Evolutionary conservation across 108 stramenopile genomes (phyloP), one percentile per base, ranked within the genome.

Genomic region (Cylindrotheca fusiformis): DNA sequence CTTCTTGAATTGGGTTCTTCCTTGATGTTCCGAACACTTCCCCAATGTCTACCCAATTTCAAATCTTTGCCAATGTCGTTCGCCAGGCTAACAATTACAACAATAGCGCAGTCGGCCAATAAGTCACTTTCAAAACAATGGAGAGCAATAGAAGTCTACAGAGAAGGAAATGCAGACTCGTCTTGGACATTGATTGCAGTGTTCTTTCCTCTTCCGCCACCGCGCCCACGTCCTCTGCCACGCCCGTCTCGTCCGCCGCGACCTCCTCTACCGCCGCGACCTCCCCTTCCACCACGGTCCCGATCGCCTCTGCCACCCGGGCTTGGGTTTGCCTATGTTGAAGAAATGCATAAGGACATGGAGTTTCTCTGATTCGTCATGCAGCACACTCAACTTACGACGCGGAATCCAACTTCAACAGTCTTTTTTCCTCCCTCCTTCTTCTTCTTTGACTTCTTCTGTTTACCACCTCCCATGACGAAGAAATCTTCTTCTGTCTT

Each of bases 391-490:
- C 0, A 24, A 68, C 70, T 17, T 65, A 72, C 71, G 30, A 85
- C 77, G 48, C 77, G 85, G 66, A 94, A 91, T 57, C 83, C 87
- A 64, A 87, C 62, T 17, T 83, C 81, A 45, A 89, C 72, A n/a
- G 71, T 75, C 54, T 79, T 69, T 75, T 85, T 87, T 65, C 74
- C 78, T 33, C 62, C 72, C 31, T 84, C 73, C 60, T 83, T 79
- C 30, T 72, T 61, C 31, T 80, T 68, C 62, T 78, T 78, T 12
- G 77, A 72, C 48, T 65, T 79, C 52, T 76, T 79, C 56, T 75
- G 64, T 76, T 92, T 92, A 21, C 84, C 89, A 10, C 73, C 76
- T 49, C 89, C 91, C 86, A 91, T 88, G 27, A 79, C 75, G 60
- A 95, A 61, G 80, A 88, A 93, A 62, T 89, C 83, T 46, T 86